Evolutionary conservation across 2,329 filamentous ascomycete species (phyloP), one percentile per base, ranked within the genome.

Genomic region (Microthyrium microscopicum): DNA sequence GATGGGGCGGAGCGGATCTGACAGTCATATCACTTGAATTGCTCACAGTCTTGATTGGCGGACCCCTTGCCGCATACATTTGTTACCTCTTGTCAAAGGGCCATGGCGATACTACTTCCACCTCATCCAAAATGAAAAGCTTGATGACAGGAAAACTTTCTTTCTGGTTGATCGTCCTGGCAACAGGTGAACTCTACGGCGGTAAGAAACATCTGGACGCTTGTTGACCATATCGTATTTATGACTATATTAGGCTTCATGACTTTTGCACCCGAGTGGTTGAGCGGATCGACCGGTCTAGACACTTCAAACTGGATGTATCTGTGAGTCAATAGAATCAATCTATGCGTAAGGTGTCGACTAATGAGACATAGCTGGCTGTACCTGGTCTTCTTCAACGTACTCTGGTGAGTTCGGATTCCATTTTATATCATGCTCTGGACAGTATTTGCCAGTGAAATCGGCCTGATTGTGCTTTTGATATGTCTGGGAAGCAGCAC

Each of bases 181-280:
- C 70, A 8, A 73, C 69, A n/a, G 70, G 58, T 8, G 71, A 77
- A 51, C 52, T 77, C 27, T 76, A 76, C 52, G 71, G 71, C 40
- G 63, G 59, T 58, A 43, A 50, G 54, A 50, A 26, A 4, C 20
- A 20, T 19, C n/a, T 13, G 8, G 5, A n/a, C n/a, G n/a, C 5
- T 5, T 12, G n/a, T n/a, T 2, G 5, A 16, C 22, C 12, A 5
- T 6, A n/a, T 5, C 9, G 12, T 18, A 9, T 11, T 25, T 37
- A 17, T 17, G 17, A 13, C 18, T 11, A 7, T 4, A 2, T 42
- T 44, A 60, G 57, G 63, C 18, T 74, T 66, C 47, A 74, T 75
- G 69, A 75, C 71, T 0, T 76, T 76, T 49, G 65, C 62, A 26
- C 71, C 71, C 21, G 71, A 77, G 47, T 76, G 70, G 71, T 48